A percentile compares a stretch with the other conserved stretches of the same genome.
These are phyloP conservation scores for Maudiozyma saulgeensis DNA, from an alignment of 805 yeast species.

Conservation along the genomic window DNA sequence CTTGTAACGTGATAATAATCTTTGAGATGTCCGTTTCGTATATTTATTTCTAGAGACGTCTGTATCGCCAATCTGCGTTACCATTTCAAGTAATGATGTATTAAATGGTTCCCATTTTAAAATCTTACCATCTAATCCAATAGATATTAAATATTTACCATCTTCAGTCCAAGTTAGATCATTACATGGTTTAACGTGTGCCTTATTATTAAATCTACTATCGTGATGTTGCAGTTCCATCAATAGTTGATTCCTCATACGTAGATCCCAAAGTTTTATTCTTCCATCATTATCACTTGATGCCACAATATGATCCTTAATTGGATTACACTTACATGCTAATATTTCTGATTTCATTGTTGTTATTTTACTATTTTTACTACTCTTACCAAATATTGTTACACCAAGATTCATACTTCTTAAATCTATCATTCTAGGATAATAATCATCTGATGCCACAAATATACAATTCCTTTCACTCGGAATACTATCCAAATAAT, in stretches of 20 bases:
- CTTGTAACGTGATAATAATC: slow-evolving; percentile 15
- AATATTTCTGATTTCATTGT: slow-evolving; percentile 33
- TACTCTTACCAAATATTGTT: slow-evolving; percentile 50
- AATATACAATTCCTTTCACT: slow-evolving; percentile 47
- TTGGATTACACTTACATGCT: slow-evolving; percentile 68
- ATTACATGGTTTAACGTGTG: slow-evolving; percentile 73
- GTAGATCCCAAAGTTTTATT: slow-evolving; percentile 75
- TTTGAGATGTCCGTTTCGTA: slow-evolving; percentile 19
- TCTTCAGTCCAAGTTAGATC: slow-evolving; percentile 65
- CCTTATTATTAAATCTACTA: slow-evolving; percentile 31
- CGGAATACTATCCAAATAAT: slow-evolving; percentile 43
- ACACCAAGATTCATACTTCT: slow-evolving; percentile 68
- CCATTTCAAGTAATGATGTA: background rate
- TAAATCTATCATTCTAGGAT: slow-evolving; percentile 61
- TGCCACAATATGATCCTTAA: slow-evolving; percentile 49
- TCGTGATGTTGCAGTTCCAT: slow-evolving; percentile 13
- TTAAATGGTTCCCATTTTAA: slow-evolving; percentile 50
- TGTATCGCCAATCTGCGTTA: slow-evolving; percentile 14
- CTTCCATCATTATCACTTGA: slow-evolving; percentile 79
- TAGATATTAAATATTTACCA: slow-evolving; percentile 54
- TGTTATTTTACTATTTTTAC: slow-evolving; percentile 42
- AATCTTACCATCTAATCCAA: slow-evolving; percentile 75
- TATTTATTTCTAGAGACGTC: slow-evolving; percentile 17
- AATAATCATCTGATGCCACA: slow-evolving; percentile 61
- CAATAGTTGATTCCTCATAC: slow-evolving; percentile 30